Base-by-base conservation (phyloP, 2,329 filamentous ascomycete genomes). In the Aureobasidium sp. region DNA sequence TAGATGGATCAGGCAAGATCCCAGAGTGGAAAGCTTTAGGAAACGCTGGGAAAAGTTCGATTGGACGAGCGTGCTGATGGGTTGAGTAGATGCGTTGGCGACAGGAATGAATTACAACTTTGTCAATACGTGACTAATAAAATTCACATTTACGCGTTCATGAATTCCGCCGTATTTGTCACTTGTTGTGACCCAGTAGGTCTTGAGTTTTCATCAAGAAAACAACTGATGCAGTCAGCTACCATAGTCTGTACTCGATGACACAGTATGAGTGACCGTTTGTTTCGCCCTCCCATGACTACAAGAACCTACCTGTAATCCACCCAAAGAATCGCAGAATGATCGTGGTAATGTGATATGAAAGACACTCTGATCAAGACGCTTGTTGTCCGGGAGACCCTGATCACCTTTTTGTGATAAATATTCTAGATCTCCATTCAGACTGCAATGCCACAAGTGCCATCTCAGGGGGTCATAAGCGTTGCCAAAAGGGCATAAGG, bases 21-120 rank as follows among this genome's bases (percentile, higher is more conserved):
- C 78, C 39, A 81, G 93, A 67, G 79, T 89, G 0, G 91, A 93
- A 2, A 84, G 79, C 2, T 99, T 95, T 70, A 87, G 84, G 78
- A 93, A 87, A 78, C 81, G 84, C 49, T 99, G 94, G 94, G 84
- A 84, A 68, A 91, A 91, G 76, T 97, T 94, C 78, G 94, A 99
- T 78, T 99, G 94, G 87, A 88, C 86, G 31, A 82, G 82, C 67
- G 79, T 86, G 34, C 74, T 88, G 36, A 61, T 61, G 57, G 57
- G 57, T 36, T 61, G 45, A 60, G 27, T 17, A 6, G 12, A 8
- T 5, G 2, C 22, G 15, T 2, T 14, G 5, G 22, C 42, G 9
- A 45, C 41, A 20, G 22, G 20, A 14, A 15, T 15, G 41, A 42
- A 4, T 20, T 42, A n/a, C 9, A 41, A 7, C 5, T 3, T 27